A percentile compares a stretch with the other conserved stretches of the same genome.
Evolutionary conservation across 139 green algal species (phyloP).

Genomic region (Chlorella sp.): DNA sequence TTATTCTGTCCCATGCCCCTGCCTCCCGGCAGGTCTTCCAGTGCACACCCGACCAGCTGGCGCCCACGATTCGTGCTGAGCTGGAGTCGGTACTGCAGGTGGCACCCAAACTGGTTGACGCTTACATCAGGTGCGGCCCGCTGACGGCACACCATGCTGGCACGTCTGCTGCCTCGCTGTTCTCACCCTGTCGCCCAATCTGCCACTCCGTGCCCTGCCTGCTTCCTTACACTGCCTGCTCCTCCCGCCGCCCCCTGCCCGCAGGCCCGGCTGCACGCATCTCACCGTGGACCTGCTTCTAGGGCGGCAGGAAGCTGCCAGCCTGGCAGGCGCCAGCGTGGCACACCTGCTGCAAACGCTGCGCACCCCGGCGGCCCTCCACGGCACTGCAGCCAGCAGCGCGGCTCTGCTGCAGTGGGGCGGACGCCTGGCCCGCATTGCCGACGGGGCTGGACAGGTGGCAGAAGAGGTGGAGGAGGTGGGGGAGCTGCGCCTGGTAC

Average conservation of each 20-base stretch:
- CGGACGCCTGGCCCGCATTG: background rate
- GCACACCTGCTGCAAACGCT: background rate
- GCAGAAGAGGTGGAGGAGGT: background rate
- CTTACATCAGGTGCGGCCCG: background rate
- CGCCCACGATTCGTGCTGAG: background rate
- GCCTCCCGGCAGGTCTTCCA: background rate
- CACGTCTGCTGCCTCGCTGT: too few relatives aligned
- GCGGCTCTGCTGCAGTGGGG: background rate
- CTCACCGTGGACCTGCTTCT: background rate
- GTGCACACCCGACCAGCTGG: slow-evolving; percentile 9
- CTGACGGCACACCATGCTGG: background rate
- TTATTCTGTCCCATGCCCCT: background rate
- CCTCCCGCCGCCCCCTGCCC: background rate
- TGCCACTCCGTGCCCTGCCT: too few relatives aligned
- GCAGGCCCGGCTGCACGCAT: slow-evolving; percentile 2
- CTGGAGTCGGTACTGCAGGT: background rate
- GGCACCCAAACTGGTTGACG: background rate
- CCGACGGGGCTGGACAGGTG: background rate
- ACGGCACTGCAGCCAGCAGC: background rate
- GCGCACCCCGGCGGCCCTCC: background rate
- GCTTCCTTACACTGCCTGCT: too few relatives aligned
- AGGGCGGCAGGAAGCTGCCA: background rate
- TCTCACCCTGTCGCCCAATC: too few relatives aligned
- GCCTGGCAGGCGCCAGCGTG: background rate
- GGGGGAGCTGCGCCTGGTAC: background rate